Conservation (phyloP, 345 rosid species). For the Lagerstroemia speciosa region DNA sequence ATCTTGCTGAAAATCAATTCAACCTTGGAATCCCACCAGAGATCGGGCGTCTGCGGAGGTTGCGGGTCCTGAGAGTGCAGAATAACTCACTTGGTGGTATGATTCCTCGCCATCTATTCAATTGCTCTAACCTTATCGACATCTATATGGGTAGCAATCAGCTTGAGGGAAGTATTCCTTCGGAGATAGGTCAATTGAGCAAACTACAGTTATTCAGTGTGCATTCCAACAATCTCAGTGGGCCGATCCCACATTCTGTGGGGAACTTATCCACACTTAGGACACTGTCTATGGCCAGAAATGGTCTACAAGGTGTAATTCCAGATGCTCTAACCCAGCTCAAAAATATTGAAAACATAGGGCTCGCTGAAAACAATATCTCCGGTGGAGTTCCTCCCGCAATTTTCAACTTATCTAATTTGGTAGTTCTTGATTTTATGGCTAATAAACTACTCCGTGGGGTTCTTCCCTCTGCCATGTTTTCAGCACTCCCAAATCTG, state of each 20-base stretch:
- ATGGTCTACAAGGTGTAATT: conserved; percentile 11
- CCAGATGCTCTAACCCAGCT: conserved; percentile 14
- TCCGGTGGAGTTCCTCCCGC: conserved; percentile 18
- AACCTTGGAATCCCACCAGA: not conserved
- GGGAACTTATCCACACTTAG: conserved; percentile 6
- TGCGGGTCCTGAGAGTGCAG: rapidly evolving
- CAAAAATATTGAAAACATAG: not conserved
- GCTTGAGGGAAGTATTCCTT: conserved; percentile 5
- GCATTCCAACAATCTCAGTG: not conserved
- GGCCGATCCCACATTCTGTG: not conserved
- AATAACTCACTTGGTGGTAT: not conserved
- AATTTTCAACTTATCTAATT: conserved; percentile 15
- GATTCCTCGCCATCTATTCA: not conserved
- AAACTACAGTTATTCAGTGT: not conserved
- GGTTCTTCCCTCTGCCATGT: not conserved
- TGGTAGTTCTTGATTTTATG: not conserved
- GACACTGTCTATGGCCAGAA: rapidly evolving
- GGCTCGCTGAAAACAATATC: not conserved
- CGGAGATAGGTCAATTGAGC: not conserved
- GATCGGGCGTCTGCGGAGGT: not conserved
- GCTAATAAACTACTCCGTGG: not conserved
- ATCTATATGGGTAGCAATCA: not conserved
- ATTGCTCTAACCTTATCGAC: not conserved
- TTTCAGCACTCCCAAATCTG: not conserved
- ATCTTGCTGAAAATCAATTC: not conserved